These are phyloP conservation scores for Saturnispora ahearnii DNA, from an alignment of 805 yeast genomes.

Conservation along the genomic window DNA sequence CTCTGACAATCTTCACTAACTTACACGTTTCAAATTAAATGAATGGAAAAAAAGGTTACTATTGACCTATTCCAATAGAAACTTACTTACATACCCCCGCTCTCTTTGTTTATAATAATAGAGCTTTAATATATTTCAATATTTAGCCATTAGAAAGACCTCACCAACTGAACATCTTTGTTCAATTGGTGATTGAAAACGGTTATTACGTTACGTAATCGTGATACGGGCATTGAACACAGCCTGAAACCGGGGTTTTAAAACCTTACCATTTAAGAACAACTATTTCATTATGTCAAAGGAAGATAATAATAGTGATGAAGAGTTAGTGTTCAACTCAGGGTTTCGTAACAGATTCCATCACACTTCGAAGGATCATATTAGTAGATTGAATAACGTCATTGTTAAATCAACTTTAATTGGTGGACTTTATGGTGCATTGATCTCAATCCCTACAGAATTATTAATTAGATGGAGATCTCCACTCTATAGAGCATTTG, in stretches of 20 bases:
- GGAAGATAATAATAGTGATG: background rate
- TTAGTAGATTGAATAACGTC: conserved; percentile 21
- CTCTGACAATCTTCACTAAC: no score
- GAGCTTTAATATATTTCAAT: no score
- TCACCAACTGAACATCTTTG: no score
- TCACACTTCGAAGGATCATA: conserved; percentile 17
- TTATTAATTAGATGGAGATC: conserved; percentile 30
- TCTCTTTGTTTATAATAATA: no score
- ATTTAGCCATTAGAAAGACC: no score
- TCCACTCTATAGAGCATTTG: conserved; percentile 30
- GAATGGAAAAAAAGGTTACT: no score
- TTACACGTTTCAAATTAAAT: no score
- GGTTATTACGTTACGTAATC: background rate
- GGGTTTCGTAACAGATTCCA: conserved; percentile 14
- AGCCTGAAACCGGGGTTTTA: background rate
- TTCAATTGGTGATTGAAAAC: background rate
- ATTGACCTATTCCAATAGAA: no score
- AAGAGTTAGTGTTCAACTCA: conserved; percentile 5
- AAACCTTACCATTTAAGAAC: background rate
- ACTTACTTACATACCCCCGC: no score
- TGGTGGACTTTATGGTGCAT: conserved; percentile 31
- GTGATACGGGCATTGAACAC: conserved; percentile 18
- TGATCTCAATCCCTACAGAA: conserved; percentile 31
- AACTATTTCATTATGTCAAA: background rate
- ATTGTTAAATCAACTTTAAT: conserved; percentile 26